Evolutionary conservation across 768 basidiomycete genomes (phyloP), one percentile per base, ranked within the genome.

Genomic region (Coprinopsis cinerea): DNA sequence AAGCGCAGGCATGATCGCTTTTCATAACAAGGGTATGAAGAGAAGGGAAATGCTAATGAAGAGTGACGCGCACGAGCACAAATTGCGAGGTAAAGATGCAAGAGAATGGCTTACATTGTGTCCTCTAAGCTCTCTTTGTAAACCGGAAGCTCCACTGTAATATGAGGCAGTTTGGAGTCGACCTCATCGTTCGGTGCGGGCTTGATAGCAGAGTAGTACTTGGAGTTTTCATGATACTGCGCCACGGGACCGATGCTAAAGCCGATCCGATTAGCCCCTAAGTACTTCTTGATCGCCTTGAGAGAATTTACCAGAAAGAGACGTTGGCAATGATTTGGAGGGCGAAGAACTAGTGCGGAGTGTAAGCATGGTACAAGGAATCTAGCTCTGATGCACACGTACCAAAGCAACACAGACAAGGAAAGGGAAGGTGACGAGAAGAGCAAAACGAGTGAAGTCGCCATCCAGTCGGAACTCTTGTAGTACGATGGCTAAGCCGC

Each of bases 101-200:
- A 47, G 41, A 40, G n/a, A 34, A 7, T 22, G 7, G 71, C 85
- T 64, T 63, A 89, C 88, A 91, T 91, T 0, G 86, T 88, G 59
- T 86, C 78, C 45, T 88, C 83, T 45, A 91, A 64, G 56, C 81
- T 85, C 61, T 91, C 88, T 60, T 91, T 93, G 67, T 93, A 94
- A 3, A 92, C 91, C 0, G 91, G 91, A 68, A 93, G 74, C 65
- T 92, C 82, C 43, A 92, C 72, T 0, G 86, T 85, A 14, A 90
- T 73, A 59, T 89, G 88, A 1, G 87, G 88, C 2, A 90, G 72
- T 47, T 68, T 72, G 1, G 71, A 57, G 61, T 88, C 85, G 48
- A 88, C 70, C 14, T 77, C 80, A 46, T 77, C 74, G 63, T 83
- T 85, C 0, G 80, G 64, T 22, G 69, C 73, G 0, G 88, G 85